Conservation (phyloP, 1,139 yeast species). For the Diutina sp. region DNA sequence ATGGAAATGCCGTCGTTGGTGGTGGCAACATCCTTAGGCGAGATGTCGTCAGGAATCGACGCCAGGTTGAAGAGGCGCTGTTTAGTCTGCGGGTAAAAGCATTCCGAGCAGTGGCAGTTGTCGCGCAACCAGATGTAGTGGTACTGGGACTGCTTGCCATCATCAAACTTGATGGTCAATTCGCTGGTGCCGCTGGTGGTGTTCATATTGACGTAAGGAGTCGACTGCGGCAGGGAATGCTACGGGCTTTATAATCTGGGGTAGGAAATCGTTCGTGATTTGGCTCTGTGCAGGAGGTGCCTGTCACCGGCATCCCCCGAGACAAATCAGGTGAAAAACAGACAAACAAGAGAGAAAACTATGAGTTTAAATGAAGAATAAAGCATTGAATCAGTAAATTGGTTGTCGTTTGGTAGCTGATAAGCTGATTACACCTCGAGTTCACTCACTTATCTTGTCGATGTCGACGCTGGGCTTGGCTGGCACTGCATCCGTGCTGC, state of each 20-base stretch:
- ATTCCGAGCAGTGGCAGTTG: conserved; percentile 50
- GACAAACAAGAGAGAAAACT: too few relatives aligned
- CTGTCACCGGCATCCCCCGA: too few relatives aligned
- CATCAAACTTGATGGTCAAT: not conserved
- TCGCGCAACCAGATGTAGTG: conserved; percentile 63
- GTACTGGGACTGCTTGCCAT: conserved; percentile 9
- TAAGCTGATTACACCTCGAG: too few relatives aligned
- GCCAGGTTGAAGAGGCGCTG: conserved; percentile 56
- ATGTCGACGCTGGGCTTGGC: too few relatives aligned
- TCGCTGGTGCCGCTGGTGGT: not conserved
- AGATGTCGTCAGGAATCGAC: conserved; percentile 33
- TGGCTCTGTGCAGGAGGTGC: not conserved
- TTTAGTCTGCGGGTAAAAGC: conserved; percentile 48
- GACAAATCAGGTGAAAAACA: too few relatives aligned
- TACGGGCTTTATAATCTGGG: not conserved
- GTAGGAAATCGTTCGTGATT: not conserved
- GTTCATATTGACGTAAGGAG: not conserved
- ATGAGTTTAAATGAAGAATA: too few relatives aligned
- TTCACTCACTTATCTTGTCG: too few relatives aligned
- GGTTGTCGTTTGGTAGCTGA: too few relatives aligned
- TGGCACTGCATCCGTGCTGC: too few relatives aligned
- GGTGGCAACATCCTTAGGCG: conserved; percentile 12
- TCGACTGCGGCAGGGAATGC: not conserved
- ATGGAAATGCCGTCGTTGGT: not conserved
- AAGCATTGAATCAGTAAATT: too few relatives aligned